Evolutionary conservation across 2,329 filamentous ascomycete genomes (phyloP), one percentile per base, ranked within the genome.

Genomic region (Amauroascus verrucosus): DNA sequence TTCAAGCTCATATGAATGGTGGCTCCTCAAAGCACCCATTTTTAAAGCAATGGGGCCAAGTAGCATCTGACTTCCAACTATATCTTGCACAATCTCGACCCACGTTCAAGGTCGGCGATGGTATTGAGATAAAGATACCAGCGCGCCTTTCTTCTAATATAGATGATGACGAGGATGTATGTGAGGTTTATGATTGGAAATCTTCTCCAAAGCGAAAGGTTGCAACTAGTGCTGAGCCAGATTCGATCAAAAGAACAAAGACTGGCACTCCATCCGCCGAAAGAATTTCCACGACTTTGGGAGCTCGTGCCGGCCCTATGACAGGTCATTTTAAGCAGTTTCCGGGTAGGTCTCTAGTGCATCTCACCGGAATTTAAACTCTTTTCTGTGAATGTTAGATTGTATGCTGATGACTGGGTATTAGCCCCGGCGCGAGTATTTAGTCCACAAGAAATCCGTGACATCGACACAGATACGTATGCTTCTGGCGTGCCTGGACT

Each of bases 401-500:
- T n/a, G 24, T 35, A 22, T 45, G 18, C 49, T 52, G 32, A 52
- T 16, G 24, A 9, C 30, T 20, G 22, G 16, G 20, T 13, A 28
- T 16, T 33, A 60, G 60, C 18, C 2, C 55, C 64, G 1, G 60
- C 54, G 0, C 58, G 56, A 9, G 56, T 47, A 3, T 70, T 70
- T 30, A 59, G 53, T 0, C 62, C 71, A 28, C 59, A 62, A 13
- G 64, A 68, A 2, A 78, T 86, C 1, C 74, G 77, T 0, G 65
- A 71, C 0, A 75, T 81, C 9, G 82, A 85, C 13, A 66, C 71
- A 16, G 67, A 72, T 3, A 78, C 79, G 11, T 77, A 76, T 24
- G 73, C 72, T 16, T 76, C 79, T 0, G 81, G 82, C 0, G 73
- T 82, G 59, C 81, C 80, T 0, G 76, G 77, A 6, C 72, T 81